These are phyloP conservation scores for Phytophthora ohioensis DNA, from an alignment of 352 stramenopile species.

Conservation along the genomic window DNA sequence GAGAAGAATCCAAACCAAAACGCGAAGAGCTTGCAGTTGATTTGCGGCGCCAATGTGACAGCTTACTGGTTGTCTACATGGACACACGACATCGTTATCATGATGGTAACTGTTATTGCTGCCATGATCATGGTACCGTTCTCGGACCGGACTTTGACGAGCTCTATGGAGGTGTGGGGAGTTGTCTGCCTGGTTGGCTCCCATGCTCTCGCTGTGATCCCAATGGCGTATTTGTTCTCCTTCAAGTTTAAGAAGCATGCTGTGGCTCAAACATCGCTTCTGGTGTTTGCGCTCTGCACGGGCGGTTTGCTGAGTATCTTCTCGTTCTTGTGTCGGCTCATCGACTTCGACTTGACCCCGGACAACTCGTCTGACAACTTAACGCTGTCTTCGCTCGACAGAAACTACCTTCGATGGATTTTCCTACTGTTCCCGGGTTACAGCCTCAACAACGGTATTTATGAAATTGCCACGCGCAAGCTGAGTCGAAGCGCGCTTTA, in stretches of 20 bases:
- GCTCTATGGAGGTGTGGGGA: conserved; percentile 47
- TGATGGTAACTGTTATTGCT: conserved; percentile 49
- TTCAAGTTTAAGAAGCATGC: conserved; percentile 71
- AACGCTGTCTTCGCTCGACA: conserved; percentile 68
- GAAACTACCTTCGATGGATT: conserved; percentile 77
- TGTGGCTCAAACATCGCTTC: conserved; percentile 66
- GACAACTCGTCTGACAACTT: conserved; percentile 39
- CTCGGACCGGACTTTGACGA: conserved; percentile 44
- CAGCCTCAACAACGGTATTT: conserved; percentile 73
- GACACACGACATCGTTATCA: conserved; percentile 62
- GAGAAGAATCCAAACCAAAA: conserved; percentile 78
- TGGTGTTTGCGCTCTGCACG: conserved; percentile 68
- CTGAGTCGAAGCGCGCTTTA: conserved; percentile 63
- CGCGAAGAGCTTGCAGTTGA: conserved; percentile 69
- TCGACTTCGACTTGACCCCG: conserved; percentile 56
- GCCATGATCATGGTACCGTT: conserved; percentile 52
- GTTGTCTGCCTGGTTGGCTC: conserved; percentile 50
- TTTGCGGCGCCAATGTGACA: conserved; percentile 57
- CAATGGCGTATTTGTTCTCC: conserved; percentile 71
- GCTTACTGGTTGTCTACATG: conserved; percentile 74
- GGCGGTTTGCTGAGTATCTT: conserved; percentile 78
- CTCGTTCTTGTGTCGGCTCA: conserved; percentile 77
- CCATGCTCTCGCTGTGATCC: conserved; percentile 60
- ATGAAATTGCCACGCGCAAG: conserved; percentile 77
- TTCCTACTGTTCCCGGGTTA: conserved; percentile 80